Conservation (phyloP, 495 filamentous ascomycete genomes). For the Parathielavia hyrcaniae region DNA sequence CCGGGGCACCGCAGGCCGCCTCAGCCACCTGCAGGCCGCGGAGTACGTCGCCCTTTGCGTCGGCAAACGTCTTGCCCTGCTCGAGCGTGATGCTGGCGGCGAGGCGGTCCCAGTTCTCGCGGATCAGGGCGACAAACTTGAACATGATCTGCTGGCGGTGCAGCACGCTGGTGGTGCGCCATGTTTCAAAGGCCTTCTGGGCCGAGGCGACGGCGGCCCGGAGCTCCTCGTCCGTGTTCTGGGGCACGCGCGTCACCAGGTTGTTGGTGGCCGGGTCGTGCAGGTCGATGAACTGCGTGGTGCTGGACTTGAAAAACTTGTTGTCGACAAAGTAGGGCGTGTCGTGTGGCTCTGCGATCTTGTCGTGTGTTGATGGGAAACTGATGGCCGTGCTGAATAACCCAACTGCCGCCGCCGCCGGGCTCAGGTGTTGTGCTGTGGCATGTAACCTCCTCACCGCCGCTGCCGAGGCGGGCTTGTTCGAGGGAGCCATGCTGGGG, state of each 20-base stretch:
- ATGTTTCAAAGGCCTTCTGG: conserved; percentile 80
- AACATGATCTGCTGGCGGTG: conserved; percentile 94
- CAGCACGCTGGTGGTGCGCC: conserved; percentile 79
- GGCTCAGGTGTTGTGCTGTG: conserved; percentile 53
- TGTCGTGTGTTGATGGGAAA: conserved; percentile 79
- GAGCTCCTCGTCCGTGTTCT: conserved; percentile 87
- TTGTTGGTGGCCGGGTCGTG: conserved; percentile 97
- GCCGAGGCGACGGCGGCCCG: conserved; percentile 81
- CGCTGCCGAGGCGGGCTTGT: conserved; percentile 24
- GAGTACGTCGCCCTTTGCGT: conserved; percentile 92
- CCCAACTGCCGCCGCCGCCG: conserved; percentile 33
- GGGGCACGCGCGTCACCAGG: conserved; percentile 93
- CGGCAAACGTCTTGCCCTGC: conserved; percentile 97
- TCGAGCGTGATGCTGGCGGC: conserved; percentile 95
- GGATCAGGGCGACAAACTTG: conserved; percentile 83
- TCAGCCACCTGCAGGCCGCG: conserved; percentile 95
- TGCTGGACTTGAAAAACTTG: conserved; percentile 68
- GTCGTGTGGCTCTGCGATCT: conserved; percentile 64
- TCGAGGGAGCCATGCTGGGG: conserved; percentile 34
- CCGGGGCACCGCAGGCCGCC: conserved; percentile 89
- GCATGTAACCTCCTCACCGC: conserved; percentile 50
- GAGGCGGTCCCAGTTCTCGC: conserved; percentile 90
- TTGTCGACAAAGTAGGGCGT: conserved; percentile 94
- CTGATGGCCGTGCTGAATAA: conserved; percentile 56
- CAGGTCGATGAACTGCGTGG: conserved; percentile 82